Evolutionary conservation across 2,329 filamentous ascomycete genomes (phyloP).

Genomic region (Aspergillus hiratsukae): DNA sequence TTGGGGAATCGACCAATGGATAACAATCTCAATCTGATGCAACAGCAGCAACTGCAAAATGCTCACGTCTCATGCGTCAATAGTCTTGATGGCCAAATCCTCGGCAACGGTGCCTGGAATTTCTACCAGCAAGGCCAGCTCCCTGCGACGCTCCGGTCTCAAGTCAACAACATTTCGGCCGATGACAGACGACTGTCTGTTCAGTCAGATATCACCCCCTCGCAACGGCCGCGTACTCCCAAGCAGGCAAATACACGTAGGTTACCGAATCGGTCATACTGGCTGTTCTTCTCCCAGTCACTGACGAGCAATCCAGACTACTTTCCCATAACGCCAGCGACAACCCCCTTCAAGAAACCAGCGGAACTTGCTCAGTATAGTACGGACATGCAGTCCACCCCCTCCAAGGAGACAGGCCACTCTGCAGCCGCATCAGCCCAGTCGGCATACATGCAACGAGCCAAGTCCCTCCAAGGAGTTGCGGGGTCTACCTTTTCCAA

Average conservation of each 20-base stretch:
- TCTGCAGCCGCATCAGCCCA: constrained; percentile 30
- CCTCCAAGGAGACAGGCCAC: constrained; percentile 35
- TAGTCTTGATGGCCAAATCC: constrained; percentile 17
- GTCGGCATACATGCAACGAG: constrained; percentile 41
- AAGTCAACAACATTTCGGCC: constrained; percentile 18
- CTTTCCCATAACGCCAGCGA: constrained; percentile 63
- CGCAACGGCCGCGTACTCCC: constrained; percentile 58
- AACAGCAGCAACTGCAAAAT: constrained; percentile 24
- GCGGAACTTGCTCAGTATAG: constrained; percentile 35
- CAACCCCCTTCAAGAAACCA: constrained; percentile 52
- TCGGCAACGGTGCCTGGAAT: constrained; percentile 24
- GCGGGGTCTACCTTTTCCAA: constrained; percentile 29
- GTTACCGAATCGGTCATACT: constrained; percentile 20
- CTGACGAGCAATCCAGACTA: constrained; percentile 46
- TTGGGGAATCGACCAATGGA: constrained; percentile 19
- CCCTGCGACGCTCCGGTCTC: constrained; percentile 19
- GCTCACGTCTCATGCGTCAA: constrained; percentile 15
- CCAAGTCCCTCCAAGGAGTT: constrained; percentile 45
- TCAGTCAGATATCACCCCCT: constrained; percentile 34
- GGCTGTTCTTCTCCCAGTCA: background rate
- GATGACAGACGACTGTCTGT: constrained; percentile 33
- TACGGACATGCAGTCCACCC: constrained; percentile 37
- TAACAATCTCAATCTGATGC: constrained; percentile 24
- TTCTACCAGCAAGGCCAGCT: constrained; percentile 21
- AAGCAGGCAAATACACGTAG: constrained; percentile 58